Evolutionary conservation across 108 stramenopile species (phyloP), one percentile per base, ranked within the genome.

Genomic region (Skeletonema menzelii): DNA sequence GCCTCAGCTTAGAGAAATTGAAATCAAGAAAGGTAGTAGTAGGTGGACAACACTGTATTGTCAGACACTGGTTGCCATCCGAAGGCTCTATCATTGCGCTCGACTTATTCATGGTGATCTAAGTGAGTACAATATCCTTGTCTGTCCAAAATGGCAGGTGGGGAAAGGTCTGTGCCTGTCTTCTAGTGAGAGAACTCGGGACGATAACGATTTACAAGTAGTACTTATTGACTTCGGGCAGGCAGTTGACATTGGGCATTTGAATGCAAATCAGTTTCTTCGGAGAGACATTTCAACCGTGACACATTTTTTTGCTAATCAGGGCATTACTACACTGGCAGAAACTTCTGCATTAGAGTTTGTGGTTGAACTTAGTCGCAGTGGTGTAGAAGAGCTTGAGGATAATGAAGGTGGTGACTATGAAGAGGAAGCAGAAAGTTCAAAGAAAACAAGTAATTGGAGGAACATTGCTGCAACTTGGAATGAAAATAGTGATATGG

Each of bases 141-240:
- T 95, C 10, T 85, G 77, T 58, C 89, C 91, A 5, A 66, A 70
- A 1, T 56, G 63, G 57, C 67, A 84, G 55, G 62, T 87, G 15
- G 59, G 76, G 46, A 72, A 77, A 17, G 67, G 46, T 20, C 65
- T 7, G 14, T n/a, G 60, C 20, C 31, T 14, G 0, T 22, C 57
- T 34, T 27, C 56, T 40, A 37, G 67, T 12, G 59, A 80, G 37
- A 8, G 40, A 46, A 62, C 35, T 15, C 58, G 71, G 6, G 63
- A 83, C 20, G 75, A 80, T 17, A 67, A 84, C 15, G 75, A 75
- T 27, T 60, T 93, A 12, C 88, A 88, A 44, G 72, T 85, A 28
- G 92, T 87, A 15, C 40, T 93, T 42, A 92, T 96, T 76, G 91
- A 96, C 53, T 91, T 93, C 82, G 91, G 89, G 0, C 90, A 93